Percentiles rank a stretch among this genome's conserved stretches.
Conservation (phyloP, 371 early-diverging fungal genomes). For the Mortierella sp. region DNA sequence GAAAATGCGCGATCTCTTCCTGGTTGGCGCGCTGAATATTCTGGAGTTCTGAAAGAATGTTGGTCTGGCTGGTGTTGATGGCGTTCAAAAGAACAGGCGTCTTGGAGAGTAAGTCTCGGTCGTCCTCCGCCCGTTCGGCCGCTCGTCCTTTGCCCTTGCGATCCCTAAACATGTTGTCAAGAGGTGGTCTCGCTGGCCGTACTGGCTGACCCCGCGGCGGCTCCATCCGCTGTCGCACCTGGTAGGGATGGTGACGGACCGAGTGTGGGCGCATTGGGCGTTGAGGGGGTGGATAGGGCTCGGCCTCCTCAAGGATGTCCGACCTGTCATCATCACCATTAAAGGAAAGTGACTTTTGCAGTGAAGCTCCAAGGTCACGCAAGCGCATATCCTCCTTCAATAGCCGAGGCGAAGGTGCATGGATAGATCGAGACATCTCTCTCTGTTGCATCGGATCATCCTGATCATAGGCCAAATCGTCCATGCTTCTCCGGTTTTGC, state of each 20-base stretch:
- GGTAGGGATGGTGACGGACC: slow-evolving; percentile 45
- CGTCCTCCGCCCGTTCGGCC: slow-evolving; percentile 23
- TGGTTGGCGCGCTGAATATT: slow-evolving; percentile 27
- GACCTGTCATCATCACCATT: slow-evolving; percentile 52
- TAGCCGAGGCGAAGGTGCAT: slow-evolving; percentile 29
- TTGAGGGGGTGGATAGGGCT: slow-evolving; percentile 1
- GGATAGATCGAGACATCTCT: slow-evolving; percentile 19
- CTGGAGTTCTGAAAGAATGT: slow-evolving; percentile 50
- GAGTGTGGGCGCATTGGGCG: neutral
- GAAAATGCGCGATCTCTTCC: slow-evolving; percentile 43
- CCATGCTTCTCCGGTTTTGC: slow-evolving; percentile 35
- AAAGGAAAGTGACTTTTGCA: slow-evolving; percentile 53
- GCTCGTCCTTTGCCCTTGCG: slow-evolving; percentile 49
- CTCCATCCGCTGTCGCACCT: slow-evolving; percentile 19
- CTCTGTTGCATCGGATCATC: slow-evolving; percentile 41
- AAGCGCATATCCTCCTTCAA: slow-evolving; percentile 44
- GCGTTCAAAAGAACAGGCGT: slow-evolving; percentile 53
- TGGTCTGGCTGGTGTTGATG: slow-evolving; percentile 52
- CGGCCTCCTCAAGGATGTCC: slow-evolving; percentile 24
- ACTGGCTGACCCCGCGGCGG: slow-evolving; percentile 13
- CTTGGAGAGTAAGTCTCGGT: slow-evolving; percentile 30
- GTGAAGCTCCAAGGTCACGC: slow-evolving; percentile 38
- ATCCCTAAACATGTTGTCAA: slow-evolving; percentile 29
- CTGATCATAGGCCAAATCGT: slow-evolving; percentile 27
- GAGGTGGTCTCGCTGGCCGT: slow-evolving; percentile 24